Evolutionary conservation across 441 rosid genomes (phyloP).

Genomic region (Croton laevigatus): DNA sequence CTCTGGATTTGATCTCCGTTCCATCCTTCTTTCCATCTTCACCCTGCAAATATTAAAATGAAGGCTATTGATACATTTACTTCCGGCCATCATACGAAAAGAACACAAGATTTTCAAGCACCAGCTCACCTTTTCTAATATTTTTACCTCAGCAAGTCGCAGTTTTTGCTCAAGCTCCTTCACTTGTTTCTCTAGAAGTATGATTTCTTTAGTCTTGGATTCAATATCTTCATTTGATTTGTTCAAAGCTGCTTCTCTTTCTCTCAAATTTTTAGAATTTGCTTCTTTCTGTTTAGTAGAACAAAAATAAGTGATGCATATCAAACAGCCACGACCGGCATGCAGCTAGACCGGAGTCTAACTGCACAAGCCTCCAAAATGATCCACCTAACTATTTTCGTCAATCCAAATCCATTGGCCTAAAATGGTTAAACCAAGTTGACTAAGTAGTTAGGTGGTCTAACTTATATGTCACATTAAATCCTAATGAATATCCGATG

Average conservation of each 20-base stretch:
- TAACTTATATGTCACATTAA: too few species aligned
- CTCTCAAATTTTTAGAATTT: slow-evolving; percentile 48
- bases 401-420: too few species aligned
- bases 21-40: slow-evolving; percentile 37
- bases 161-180: slow-evolving; percentile 73
- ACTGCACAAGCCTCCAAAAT: too few species aligned
- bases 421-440: too few species aligned
- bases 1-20: slow-evolving; percentile 74
- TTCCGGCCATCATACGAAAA: too few species aligned
- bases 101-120: background rate
- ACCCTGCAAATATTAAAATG: slow-evolving; percentile 38
- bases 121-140: slow-evolving; percentile 40
- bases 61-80: too few species aligned
- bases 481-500: too few species aligned
- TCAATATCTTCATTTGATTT: slow-evolving; percentile 63
- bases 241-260: slow-evolving; percentile 56
- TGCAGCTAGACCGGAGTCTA: too few species aligned
- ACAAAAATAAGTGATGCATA: background rate
- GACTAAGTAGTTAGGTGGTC: too few species aligned
- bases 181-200: slow-evolving; percentile 47
- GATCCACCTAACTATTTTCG: too few species aligned
- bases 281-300: slow-evolving; percentile 47
- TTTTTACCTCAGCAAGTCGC: slow-evolving; percentile 52
- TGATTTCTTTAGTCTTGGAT: slow-evolving; percentile 57
- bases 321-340: too few species aligned